A percentile compares a stretch with the other conserved stretches of the same genome.
Evolutionary conservation across 2,329 filamentous ascomycete species (phyloP).

Genomic region (Aspergillus uvarum): DNA sequence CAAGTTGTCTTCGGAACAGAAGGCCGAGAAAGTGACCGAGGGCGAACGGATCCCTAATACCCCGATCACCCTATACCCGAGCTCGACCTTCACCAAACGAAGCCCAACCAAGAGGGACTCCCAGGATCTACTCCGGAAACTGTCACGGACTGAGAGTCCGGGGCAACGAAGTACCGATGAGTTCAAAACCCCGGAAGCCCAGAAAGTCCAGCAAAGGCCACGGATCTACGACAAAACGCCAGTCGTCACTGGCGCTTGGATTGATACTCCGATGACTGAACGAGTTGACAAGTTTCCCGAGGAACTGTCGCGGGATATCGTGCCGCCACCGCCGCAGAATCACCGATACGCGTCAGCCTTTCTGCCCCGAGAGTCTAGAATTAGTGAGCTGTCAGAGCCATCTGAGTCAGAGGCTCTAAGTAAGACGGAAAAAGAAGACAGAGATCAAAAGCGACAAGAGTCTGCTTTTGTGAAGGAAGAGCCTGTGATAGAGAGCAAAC

Average conservation of each 20-base stretch:
- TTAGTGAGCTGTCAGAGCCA: slow-evolving; percentile 4
- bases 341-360: slow-evolving; percentile 8
- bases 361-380: slow-evolving; percentile 11
- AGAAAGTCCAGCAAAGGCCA: slow-evolving; percentile 28
- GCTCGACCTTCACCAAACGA: slow-evolving; percentile 30
- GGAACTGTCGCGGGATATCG: slow-evolving; percentile 28
- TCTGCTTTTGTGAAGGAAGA: neutral
- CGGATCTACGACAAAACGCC: slow-evolving; percentile 46
- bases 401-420: slow-evolving; percentile 8
- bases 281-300: slow-evolving; percentile 26
- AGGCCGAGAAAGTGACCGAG: slow-evolving; percentile 16
- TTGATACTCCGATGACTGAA: slow-evolving; percentile 48
- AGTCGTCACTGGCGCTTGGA: slow-evolving; percentile 47
- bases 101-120: slow-evolving; percentile 37
- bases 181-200: slow-evolving; percentile 34
- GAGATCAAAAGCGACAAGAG: slow-evolving; percentile 11
- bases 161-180: slow-evolving; percentile 29
- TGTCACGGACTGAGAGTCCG: slow-evolving; percentile 42
- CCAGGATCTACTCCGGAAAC: slow-evolving; percentile 43
- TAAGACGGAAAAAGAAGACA: slow-evolving; percentile 6
- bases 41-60: slow-evolving; percentile 40
- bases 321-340: slow-evolving; percentile 17
- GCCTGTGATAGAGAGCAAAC: neutral
- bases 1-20: slow-evolving; percentile 15
- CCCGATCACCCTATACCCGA: slow-evolving; percentile 39